Percentiles rank a stretch among this genome's conserved stretches.
phyloP scores from a whole-genome alignment of 768 basidiomycete species.

The Lyophyllum atratum region DNA sequence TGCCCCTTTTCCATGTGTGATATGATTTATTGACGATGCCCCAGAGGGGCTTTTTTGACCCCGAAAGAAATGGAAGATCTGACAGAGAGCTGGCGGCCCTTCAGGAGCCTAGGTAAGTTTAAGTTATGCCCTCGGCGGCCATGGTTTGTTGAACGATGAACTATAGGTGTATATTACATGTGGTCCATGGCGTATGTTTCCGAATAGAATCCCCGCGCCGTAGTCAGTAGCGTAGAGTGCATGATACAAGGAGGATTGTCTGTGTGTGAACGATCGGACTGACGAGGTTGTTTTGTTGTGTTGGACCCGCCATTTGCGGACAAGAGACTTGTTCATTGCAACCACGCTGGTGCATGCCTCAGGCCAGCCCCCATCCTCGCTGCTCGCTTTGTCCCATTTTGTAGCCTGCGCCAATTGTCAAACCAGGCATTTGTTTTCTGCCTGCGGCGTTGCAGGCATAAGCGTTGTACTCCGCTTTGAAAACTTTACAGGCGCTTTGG shows the following conservation, averaged over 20 bases:
- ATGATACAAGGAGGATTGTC: not conserved
- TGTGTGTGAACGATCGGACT: too few species aligned
- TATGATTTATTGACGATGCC: constrained; percentile 11
- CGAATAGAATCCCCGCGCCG: not conserved
- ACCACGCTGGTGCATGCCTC: constrained; percentile 16
- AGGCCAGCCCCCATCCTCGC: constrained; percentile 15
- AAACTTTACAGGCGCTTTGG: constrained; percentile 15
- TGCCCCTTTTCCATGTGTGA: constrained; percentile 10
- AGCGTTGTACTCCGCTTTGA: constrained; percentile 2
- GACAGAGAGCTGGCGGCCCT: constrained; percentile 79
- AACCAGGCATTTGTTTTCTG: constrained; percentile 12
- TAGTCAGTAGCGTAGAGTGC: not conserved
- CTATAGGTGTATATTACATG: constrained; percentile 80
- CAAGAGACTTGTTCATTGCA: not conserved
- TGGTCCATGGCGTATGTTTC: constrained; percentile 68
- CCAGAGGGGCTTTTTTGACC: constrained; percentile 73
- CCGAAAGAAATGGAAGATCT: constrained; percentile 82
- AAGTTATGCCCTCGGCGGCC: not conserved
- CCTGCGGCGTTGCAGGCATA: constrained; percentile 11
- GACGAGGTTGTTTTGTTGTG: not conserved
- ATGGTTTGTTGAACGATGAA: not conserved
- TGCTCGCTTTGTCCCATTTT: constrained; percentile 15
- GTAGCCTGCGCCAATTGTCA: constrained; percentile 12
- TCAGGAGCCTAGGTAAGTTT: constrained; percentile 71
- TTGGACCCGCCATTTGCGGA: constrained; percentile 12